Percentiles rank a stretch among this genome's conserved stretches.
Conservation (phyloP, 2,329 filamentous ascomycete species). For the Diaporthe sp. region DNA sequence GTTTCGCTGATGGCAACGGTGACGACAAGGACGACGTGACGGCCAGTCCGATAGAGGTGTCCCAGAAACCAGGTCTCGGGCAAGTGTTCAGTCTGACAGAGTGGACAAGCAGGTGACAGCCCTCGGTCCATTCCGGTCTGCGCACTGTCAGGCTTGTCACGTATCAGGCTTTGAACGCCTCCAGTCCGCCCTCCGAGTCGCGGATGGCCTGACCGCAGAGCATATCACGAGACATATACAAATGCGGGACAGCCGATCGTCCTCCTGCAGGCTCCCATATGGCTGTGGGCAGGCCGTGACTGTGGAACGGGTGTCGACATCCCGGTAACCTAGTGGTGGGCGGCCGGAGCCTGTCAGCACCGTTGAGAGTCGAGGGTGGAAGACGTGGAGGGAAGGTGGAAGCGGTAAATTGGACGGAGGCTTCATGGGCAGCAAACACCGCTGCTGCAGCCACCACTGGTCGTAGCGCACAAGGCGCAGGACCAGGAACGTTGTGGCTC, state of each 20-base stretch:
- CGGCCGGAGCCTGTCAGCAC: neutral
- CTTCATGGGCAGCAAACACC: constrained; percentile 20
- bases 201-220: constrained; percentile 25
- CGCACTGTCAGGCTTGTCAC: constrained; percentile 5
- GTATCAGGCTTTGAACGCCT: constrained; percentile 1
- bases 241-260: constrained; percentile 12
- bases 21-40: neutral
- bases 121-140: constrained; percentile 20
- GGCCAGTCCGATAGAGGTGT: neutral
- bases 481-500: constrained; percentile 15
- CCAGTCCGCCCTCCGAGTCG: neutral
- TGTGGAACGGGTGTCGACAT: constrained; percentile 18
- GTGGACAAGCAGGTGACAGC: neutral
- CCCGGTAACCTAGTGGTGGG: constrained; percentile 9
- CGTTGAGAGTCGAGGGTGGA: neutral
- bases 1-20: neutral
- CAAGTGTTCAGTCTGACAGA: constrained; percentile 14
- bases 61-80: constrained; percentile 25
- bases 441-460: neutral
- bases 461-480: constrained; percentile 25
- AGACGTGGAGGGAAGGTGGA: constrained; percentile 24
- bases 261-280: constrained; percentile 12
- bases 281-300: neutral
- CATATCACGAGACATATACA: constrained; percentile 13
- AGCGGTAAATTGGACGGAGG: neutral